Evolutionary conservation across 306 rosid genomes (phyloP).

Genomic region (Quercus variabilis): DNA sequence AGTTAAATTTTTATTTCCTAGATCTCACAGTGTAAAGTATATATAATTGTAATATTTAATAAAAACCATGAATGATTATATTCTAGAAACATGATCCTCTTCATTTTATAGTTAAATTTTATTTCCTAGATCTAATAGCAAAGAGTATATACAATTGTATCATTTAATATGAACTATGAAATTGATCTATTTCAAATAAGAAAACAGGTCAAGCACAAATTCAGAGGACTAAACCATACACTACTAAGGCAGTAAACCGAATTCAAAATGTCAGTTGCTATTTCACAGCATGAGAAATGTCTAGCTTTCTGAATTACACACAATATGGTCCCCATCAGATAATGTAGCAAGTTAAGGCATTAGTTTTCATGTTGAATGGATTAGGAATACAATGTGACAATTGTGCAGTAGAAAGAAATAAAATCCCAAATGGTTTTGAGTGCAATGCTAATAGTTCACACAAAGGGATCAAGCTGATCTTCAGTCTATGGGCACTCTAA

Average conservation of each 20-base stretch:
- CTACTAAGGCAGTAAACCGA: neutral
- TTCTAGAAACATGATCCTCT: neutral
- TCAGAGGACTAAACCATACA: neutral
- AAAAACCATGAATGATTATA: conserved; percentile 22
- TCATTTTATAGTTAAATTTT: no score
- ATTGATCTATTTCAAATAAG: neutral
- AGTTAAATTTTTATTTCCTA: no score
- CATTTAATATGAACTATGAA: no score
- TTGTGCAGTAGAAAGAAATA: neutral
- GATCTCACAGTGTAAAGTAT: no score
- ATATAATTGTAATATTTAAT: no score
- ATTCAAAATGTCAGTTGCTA: no score
- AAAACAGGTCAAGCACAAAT: neutral
- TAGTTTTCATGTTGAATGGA: neutral
- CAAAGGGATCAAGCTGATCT: neutral
- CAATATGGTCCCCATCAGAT: neutral
- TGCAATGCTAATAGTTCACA: neutral
- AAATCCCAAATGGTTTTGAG: neutral
- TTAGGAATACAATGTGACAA: neutral
- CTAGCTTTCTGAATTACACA: neutral
- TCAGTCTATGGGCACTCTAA: neutral
- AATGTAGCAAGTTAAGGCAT: neutral
- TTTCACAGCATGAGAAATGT: no score
- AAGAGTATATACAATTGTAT: no score
- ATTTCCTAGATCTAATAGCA: no score